These are phyloP conservation scores for Solanum chiquidenum DNA, from an alignment of 257 asterid species.

Conservation along the genomic window DNA sequence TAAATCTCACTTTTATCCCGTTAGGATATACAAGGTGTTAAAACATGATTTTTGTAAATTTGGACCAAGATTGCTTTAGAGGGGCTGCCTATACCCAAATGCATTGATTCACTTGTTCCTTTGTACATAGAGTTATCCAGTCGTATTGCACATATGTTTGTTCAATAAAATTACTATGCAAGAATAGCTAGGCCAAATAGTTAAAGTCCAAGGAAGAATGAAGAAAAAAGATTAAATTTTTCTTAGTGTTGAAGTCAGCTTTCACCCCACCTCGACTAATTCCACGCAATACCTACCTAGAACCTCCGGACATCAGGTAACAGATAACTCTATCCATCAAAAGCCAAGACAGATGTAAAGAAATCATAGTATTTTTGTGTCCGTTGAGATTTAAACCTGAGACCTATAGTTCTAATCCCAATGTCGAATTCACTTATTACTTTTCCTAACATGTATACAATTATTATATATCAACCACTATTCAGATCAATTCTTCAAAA, in stretches of 20 bases:
- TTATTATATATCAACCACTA: not conserved
- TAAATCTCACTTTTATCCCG: not conserved
- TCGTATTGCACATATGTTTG: not conserved
- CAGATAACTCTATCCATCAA: not conserved
- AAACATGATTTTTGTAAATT: not conserved
- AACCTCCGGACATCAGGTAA: not conserved
- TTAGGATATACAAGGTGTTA: not conserved
- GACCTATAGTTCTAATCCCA: not conserved
- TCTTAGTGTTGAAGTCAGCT: not conserved
- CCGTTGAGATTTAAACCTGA: not conserved
- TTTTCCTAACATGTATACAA: not conserved
- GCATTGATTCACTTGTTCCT: not conserved
- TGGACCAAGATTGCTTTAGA: not conserved
- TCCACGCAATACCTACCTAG: not conserved
- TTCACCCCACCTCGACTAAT: not conserved
- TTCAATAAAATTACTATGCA: not conserved
- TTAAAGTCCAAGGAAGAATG: not conserved
- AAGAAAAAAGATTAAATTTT: not conserved
- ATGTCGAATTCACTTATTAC: not conserved
- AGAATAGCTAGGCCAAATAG: not conserved
- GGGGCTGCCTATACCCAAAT: not conserved
- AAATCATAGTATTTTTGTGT: not conserved
- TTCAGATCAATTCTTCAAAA: not conserved
- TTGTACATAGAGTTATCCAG: not conserved
- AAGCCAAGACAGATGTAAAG: not conserved